Evolutionary conservation across 208 protist genomes (phyloP).

Genomic region (Leishmania arabica): DNA sequence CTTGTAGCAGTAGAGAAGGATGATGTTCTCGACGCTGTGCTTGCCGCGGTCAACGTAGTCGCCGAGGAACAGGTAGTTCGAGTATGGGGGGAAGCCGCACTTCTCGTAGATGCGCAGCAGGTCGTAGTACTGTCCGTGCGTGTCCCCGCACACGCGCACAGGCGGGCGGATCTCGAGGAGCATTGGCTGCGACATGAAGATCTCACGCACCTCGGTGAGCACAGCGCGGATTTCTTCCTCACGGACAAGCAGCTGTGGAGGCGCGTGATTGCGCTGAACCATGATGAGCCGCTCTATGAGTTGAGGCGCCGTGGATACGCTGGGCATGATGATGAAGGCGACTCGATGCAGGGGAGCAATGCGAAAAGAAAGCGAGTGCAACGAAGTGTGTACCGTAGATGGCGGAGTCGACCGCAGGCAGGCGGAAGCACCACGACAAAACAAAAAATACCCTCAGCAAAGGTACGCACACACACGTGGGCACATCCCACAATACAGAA

Average conservation of each 20-base stretch:
- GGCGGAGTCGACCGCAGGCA: background rate
- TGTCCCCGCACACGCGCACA: slow-evolving; percentile 95
- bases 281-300: slow-evolving; percentile 75
- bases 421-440: background rate
- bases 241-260: slow-evolving; percentile 45
- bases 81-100: slow-evolving; percentile 98
- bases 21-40: slow-evolving; percentile 95
- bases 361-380: background rate
- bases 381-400: background rate
- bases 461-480: background rate
- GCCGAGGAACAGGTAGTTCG: slow-evolving; percentile 99
- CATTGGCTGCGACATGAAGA: slow-evolving; percentile 92
- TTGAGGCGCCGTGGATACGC: slow-evolving; percentile 30
- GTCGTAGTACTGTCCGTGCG: slow-evolving; percentile 99
- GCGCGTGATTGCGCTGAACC: slow-evolving; percentile 46
- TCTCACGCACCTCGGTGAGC: slow-evolving; percentile 74
- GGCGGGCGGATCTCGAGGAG: slow-evolving; percentile 89
- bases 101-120: slow-evolving; percentile 99
- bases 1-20: slow-evolving; percentile 95
- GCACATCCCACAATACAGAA: background rate
- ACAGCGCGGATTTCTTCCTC: slow-evolving; percentile 85
- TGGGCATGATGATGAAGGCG: background rate
- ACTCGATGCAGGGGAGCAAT: background rate
- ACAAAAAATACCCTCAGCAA: background rate
- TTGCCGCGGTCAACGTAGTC: slow-evolving; percentile 99